phyloP scores from a whole-genome alignment of 768 basidiomycete genomes.

The Leccinum pellstonianum region DNA sequence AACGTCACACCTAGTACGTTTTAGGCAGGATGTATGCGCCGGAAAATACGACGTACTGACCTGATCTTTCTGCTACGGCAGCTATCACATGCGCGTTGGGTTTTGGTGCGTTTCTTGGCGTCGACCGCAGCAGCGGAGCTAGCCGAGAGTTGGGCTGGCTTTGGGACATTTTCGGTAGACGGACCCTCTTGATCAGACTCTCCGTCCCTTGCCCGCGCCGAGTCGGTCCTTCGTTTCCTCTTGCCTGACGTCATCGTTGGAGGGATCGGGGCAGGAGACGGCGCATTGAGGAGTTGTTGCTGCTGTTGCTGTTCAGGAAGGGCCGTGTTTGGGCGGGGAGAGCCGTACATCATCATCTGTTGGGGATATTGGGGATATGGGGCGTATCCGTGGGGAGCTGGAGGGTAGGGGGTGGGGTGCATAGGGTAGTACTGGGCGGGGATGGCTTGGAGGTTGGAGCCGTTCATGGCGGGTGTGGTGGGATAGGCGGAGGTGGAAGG shows the following conservation, averaged over 20 bases:
- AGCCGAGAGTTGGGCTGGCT: slow-evolving; percentile 32
- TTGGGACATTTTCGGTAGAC: slow-evolving; percentile 44
- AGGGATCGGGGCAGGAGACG: slow-evolving; percentile 35
- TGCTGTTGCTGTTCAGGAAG: slow-evolving; percentile 35
- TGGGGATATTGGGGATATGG: slow-evolving; percentile 56
- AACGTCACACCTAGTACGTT: slow-evolving; percentile 67
- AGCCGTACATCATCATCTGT: slow-evolving; percentile 70
- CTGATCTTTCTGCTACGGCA: slow-evolving; percentile 91
- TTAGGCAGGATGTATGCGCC: slow-evolving; percentile 15
- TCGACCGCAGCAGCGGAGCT: slow-evolving; percentile 42
- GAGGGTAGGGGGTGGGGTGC: slow-evolving; percentile 51
- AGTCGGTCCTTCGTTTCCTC: slow-evolving; percentile 59
- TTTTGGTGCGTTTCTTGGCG: slow-evolving; percentile 87
- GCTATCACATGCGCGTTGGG: slow-evolving; percentile 88
- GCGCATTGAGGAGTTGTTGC: slow-evolving; percentile 33
- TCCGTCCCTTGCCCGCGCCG: slow-evolving; percentile 43
- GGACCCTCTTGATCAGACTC: slow-evolving; percentile 62
- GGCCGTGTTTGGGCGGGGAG: slow-evolving; percentile 37
- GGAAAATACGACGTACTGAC: slow-evolving; percentile 30
- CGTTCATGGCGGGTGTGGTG: slow-evolving; percentile 36
- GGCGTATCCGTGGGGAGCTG: slow-evolving; percentile 42
- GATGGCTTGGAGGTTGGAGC: slow-evolving; percentile 39
- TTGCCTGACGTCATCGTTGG: slow-evolving; percentile 41
- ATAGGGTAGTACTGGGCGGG: slow-evolving; percentile 56
- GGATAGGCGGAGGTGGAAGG: slow-evolving; percentile 39